Percentiles rank a stretch among this genome's conserved stretches.
Conservation (phyloP, 2,329 filamentous ascomycete genomes). For the Penicillium paneum region DNA sequence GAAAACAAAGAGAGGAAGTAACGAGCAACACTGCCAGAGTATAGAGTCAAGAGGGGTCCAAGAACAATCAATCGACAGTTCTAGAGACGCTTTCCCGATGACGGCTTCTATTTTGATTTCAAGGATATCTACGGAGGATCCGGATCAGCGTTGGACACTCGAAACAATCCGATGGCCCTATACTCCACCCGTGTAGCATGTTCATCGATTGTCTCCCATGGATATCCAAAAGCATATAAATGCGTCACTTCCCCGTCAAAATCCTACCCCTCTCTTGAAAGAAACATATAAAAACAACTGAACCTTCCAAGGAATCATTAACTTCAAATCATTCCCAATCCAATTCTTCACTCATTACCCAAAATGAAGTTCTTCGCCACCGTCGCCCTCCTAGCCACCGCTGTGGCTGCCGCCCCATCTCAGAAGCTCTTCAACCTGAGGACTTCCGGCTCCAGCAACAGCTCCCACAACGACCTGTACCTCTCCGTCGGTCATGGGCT, state of each 20-base stretch:
- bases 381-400: constrained; percentile 28
- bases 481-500: constrained; percentile 7
- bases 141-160: background rate
- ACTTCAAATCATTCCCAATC: background rate
- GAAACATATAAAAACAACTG: background rate
- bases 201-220: background rate
- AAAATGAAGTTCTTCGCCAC: constrained; percentile 31
- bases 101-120: background rate
- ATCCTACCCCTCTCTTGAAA: background rate
- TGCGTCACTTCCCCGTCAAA: constrained; percentile 5
- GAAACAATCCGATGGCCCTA: background rate
- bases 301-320: background rate
- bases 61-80: background rate
- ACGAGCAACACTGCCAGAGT: background rate
- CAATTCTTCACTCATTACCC: background rate
- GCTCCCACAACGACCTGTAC: constrained; percentile 17
- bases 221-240: constrained; percentile 1
- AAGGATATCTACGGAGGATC: background rate
- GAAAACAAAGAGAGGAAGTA: background rate
- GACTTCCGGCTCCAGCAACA: constrained; percentile 19
- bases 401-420: constrained; percentile 27
- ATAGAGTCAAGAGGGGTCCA: background rate
- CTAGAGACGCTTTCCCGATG: background rate
- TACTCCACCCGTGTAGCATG: constrained; percentile 8
- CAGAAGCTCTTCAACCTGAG: constrained; percentile 14